A percentile compares a stretch with the other conserved stretches of the same genome.
Evolutionary conservation across 1,139 yeast genomes (phyloP).

Genomic region (Taphrina confusa): DNA sequence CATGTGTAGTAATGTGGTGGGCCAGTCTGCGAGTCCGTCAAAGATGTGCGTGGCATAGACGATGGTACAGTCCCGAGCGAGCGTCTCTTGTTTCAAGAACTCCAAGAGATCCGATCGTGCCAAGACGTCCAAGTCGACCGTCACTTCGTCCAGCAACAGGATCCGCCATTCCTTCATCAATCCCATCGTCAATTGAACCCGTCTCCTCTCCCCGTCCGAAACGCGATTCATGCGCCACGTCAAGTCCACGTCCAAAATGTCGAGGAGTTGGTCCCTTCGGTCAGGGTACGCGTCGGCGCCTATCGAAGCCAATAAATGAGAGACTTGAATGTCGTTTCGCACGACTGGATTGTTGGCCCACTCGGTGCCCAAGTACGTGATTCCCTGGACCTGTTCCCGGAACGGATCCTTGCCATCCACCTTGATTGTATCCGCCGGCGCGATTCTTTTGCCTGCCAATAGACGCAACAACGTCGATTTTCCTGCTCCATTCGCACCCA

Average conservation of each 20-base stretch:
- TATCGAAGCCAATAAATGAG: constrained; percentile 70
- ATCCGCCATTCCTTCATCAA: constrained; percentile 85
- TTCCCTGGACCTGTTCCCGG: constrained; percentile 59
- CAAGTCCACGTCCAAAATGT: constrained; percentile 78
- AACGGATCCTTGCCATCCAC: constrained; percentile 89
- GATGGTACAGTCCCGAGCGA: constrained; percentile 63
- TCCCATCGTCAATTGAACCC: constrained; percentile 95
- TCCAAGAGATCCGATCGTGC: constrained; percentile 74
- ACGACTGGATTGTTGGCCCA: constrained; percentile 95
- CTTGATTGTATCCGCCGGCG: constrained; percentile 62
- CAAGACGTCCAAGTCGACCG: constrained; percentile 91
- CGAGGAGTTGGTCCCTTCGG: constrained; percentile 72
- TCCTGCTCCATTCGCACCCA: constrained; percentile 98
- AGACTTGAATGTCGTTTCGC: constrained; percentile 84
- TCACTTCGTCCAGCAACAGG: constrained; percentile 84
- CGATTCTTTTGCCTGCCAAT: constrained; percentile 86
- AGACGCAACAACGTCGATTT: constrained; percentile 82
- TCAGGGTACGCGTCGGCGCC: constrained; percentile 77
- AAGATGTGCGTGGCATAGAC: constrained; percentile 95
- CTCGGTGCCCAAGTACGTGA: constrained; percentile 94
- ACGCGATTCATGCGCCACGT: constrained; percentile 90
- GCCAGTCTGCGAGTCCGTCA: constrained; percentile 90
- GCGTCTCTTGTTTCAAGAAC: constrained; percentile 72
- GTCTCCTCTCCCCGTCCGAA: constrained; percentile 90
- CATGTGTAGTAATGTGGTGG: constrained; percentile 79